Evolutionary conservation across 805 yeast genomes (phyloP).

Genomic region (Suhomyces canberraensis): DNA sequence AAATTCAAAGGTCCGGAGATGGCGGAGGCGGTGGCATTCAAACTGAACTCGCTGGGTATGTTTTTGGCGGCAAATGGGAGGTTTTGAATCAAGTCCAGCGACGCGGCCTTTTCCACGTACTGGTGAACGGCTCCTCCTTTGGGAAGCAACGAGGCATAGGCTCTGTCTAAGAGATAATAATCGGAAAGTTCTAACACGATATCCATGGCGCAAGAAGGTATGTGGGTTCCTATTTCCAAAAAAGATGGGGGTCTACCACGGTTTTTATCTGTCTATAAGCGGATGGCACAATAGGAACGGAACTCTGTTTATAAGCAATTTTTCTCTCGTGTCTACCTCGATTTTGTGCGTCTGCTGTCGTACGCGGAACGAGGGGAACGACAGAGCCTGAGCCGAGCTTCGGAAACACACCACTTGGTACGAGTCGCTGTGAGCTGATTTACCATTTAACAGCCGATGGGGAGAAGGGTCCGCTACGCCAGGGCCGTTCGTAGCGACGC

Average conservation of each 20-base stretch:
- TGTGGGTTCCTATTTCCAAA: too few relatives aligned
- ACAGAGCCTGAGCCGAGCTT: not conserved
- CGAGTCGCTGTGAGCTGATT: too few relatives aligned
- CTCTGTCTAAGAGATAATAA: conserved; percentile 66
- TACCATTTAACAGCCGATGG: too few relatives aligned
- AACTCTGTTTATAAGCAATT: not conserved
- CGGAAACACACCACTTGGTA: too few relatives aligned
- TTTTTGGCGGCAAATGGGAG: conserved; percentile 7
- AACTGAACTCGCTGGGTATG: conserved; percentile 2
- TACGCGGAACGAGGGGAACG: conserved; percentile 5
- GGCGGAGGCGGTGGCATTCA: conserved; percentile 7
- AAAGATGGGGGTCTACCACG: too few relatives aligned
- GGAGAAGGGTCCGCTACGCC: too few relatives aligned
- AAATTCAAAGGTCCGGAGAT: conserved; percentile 14
- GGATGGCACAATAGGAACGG: not conserved
- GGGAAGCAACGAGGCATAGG: conserved; percentile 71
- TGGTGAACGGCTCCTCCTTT: conserved; percentile 42
- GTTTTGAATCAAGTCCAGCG: conserved; percentile 5
- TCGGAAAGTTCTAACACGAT: conserved; percentile 80
- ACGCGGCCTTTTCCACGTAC: conserved; percentile 11
- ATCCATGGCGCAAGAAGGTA: conserved; percentile 61
- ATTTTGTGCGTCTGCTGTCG: not conserved
- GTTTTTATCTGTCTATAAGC: not conserved
- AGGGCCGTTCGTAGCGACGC: too few relatives aligned
- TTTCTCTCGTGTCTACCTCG: not conserved